A percentile compares a stretch with the other conserved stretches of the same genome.
phyloP scores from a whole-genome alignment of 495 filamentous ascomycete species.

The Xylaria cubensis region DNA sequence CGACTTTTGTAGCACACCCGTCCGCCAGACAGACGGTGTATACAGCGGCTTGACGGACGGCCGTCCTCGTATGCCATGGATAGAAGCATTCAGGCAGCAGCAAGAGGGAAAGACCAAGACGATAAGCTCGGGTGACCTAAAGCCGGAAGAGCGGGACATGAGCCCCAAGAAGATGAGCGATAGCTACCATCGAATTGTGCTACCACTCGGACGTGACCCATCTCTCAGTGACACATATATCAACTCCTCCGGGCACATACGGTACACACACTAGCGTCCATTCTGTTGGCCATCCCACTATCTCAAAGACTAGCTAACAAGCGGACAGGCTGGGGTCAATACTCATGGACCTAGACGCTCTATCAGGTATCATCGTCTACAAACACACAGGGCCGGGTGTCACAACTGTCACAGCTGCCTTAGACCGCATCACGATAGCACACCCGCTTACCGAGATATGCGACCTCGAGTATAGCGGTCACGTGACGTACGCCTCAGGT shows the following conservation, averaged over 20 bases:
- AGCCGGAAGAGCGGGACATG: conserved; percentile 18
- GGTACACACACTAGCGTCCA: conserved; percentile 27
- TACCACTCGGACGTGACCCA: conserved; percentile 50
- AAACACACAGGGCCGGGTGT: conserved; percentile 81
- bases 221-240: conserved; percentile 53
- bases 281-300: background rate
- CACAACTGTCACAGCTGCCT: conserved; percentile 81
- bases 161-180: conserved; percentile 52
- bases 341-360: conserved; percentile 83
- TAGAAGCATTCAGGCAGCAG: conserved; percentile 37
- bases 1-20: background rate
- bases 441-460: conserved; percentile 78
- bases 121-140: conserved; percentile 11
- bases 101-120: conserved; percentile 37
- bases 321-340: conserved; percentile 63
- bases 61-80: conserved; percentile 23
- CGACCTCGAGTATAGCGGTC: conserved; percentile 79
- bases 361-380: conserved; percentile 81
- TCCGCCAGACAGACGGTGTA: conserved; percentile 29
- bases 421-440: conserved; percentile 80
- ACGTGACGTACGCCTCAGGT: conserved; percentile 82
- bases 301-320: background rate
- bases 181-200: conserved; percentile 48
- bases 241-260: conserved; percentile 53
- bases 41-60: conserved; percentile 30